Evolutionary conservation across 225 moss, liverwort and hornwort genomes (phyloP).

Genomic region (Polytrichum formosum): DNA sequence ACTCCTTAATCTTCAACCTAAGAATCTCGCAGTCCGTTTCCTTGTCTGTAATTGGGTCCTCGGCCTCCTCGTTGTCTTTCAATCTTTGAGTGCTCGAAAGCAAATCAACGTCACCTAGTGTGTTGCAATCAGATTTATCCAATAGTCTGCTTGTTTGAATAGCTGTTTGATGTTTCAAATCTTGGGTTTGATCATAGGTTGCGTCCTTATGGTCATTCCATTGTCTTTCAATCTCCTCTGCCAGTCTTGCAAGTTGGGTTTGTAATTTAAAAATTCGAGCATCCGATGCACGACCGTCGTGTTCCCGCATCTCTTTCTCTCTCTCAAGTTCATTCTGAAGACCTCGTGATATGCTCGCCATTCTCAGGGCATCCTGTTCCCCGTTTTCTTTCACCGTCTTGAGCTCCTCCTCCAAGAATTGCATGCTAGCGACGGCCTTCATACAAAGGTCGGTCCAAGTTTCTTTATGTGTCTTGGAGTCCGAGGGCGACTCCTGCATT

Average conservation of each 20-base stretch:
- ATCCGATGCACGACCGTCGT: conserved; percentile 3
- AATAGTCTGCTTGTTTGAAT: background rate
- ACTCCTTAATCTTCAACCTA: background rate
- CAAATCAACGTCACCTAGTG: background rate
- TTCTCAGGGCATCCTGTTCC: background rate
- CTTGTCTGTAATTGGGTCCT: background rate
- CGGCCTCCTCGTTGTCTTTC: background rate
- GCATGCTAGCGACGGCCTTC: conserved; percentile 5
- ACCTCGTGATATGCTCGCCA: background rate
- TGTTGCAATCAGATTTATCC: background rate
- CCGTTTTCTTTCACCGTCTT: background rate
- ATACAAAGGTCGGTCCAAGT: conserved; percentile 8
- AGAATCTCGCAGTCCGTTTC: conserved; percentile 1
- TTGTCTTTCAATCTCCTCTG: background rate
- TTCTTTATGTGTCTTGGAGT: conserved; percentile 4
- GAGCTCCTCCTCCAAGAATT: conserved; percentile 8
- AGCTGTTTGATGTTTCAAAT: too few relatives aligned
- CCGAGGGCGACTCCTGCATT: conserved; percentile 1
- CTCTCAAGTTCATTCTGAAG: conserved; percentile 6
- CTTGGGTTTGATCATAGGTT: too few relatives aligned
- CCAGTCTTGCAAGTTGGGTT: background rate
- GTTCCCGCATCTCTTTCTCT: conserved; percentile 11
- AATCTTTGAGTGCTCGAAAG: background rate
- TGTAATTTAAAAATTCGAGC: background rate
- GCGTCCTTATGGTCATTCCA: too few relatives aligned